Evolutionary conservation across 768 basidiomycete species (phyloP).

Genomic region (Lactarius psammicola): DNA sequence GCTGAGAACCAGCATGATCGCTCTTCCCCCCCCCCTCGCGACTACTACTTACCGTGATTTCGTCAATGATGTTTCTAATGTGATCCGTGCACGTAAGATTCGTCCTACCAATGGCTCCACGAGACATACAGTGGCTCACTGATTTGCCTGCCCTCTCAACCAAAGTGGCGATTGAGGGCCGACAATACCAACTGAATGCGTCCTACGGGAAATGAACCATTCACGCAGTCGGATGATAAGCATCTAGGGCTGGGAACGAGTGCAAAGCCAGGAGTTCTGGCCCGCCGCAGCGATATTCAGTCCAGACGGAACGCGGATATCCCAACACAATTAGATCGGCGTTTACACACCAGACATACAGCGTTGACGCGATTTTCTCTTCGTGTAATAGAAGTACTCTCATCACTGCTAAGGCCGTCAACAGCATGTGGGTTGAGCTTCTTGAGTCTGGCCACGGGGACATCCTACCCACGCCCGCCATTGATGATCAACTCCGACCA

Average conservation of each 20-base stretch:
- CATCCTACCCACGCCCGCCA: neutral
- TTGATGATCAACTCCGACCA: neutral
- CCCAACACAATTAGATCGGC: conserved; percentile 1
- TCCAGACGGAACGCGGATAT: neutral
- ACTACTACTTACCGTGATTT: neutral
- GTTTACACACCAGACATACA: conserved; percentile 1
- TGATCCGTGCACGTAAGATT: neutral
- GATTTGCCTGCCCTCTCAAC: neutral
- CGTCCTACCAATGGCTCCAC: neutral
- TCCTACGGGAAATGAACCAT: neutral
- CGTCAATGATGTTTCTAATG: neutral
- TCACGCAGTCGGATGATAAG: neutral
- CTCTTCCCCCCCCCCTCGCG: neutral
- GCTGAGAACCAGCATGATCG: neutral
- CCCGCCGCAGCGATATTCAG: neutral
- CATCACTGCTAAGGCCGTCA: neutral
- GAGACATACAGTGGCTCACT: neutral
- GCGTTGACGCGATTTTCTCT: neutral
- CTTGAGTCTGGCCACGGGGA: neutral
- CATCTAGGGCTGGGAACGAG: neutral
- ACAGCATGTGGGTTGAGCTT: neutral
- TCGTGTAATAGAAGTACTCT: neutral
- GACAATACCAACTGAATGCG: neutral
- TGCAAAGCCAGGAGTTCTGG: neutral
- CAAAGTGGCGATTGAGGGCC: neutral